These are phyloP conservation scores for Saccharomycopsis schoenii DNA, from an alignment of 805 yeast species.

Conservation along the genomic window DNA sequence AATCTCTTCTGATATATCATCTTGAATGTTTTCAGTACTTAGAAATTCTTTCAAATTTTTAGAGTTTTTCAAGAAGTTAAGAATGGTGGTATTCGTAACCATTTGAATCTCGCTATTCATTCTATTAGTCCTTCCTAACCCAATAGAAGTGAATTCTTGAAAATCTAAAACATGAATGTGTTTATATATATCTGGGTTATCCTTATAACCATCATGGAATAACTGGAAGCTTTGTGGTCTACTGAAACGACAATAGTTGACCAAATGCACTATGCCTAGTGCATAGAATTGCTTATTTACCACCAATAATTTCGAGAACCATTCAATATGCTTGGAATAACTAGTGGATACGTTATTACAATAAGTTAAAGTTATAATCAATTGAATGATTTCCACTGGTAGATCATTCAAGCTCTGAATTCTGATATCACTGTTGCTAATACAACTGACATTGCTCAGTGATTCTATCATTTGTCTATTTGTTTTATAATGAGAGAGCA, in stretches of 20 bases:
- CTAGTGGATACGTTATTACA: slow-evolving; percentile 13
- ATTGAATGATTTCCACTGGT: slow-evolving; percentile 15
- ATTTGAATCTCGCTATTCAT: slow-evolving; percentile 89
- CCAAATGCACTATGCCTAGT: slow-evolving; percentile 3
- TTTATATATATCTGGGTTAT: background rate
- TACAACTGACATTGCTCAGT: background rate
- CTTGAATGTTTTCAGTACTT: slow-evolving; percentile 79
- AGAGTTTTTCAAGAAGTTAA: slow-evolving; percentile 48
- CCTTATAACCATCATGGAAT: background rate
- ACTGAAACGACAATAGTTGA: slow-evolving; percentile 16
- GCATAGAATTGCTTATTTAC: slow-evolving; percentile 10
- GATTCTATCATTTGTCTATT: background rate
- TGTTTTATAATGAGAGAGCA: too few species aligned
- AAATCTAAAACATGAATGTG: slow-evolving; percentile 59
- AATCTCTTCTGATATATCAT: slow-evolving; percentile 58
- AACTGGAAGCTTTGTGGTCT: slow-evolving; percentile 15
- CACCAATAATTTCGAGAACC: slow-evolving; percentile 14
- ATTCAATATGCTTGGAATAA: slow-evolving; percentile 14
- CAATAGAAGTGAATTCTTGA: slow-evolving; percentile 80
- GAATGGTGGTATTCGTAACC: slow-evolving; percentile 69
- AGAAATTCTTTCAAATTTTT: slow-evolving; percentile 62
- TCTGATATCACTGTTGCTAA: too few species aligned
- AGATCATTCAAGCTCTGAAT: slow-evolving; percentile 2
- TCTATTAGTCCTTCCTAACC: slow-evolving; percentile 77
- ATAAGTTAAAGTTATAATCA: slow-evolving; percentile 12